A percentile compares a stretch with the other conserved stretches of the same genome.
Conservation (phyloP, 2,329 filamentous ascomycete species). For the Talaromyces albobiverticillius region DNA sequence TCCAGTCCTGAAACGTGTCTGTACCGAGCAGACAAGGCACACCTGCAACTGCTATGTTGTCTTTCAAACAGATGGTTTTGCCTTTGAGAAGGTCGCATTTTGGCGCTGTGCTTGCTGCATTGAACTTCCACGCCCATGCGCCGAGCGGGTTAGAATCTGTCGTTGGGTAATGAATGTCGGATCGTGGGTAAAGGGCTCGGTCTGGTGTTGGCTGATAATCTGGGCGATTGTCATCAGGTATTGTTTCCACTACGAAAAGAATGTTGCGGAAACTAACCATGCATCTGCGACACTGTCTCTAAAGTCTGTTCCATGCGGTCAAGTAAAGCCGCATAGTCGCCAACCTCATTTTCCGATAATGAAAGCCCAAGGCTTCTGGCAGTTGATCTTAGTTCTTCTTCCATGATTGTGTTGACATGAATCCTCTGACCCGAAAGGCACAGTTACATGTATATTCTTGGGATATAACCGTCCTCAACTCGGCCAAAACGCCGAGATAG, state of each 20-base stretch:
- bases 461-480: too few species aligned
- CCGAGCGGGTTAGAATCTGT: neutral
- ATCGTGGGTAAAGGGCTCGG: neutral
- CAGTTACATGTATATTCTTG: too few species aligned
- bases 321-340: neutral
- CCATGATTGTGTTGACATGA: neutral
- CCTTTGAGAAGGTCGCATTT: neutral
- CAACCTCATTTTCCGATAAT: neutral
- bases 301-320: neutral
- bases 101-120: neutral
- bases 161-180: neutral
- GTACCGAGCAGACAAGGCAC: conserved; percentile 18
- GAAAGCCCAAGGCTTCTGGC: neutral
- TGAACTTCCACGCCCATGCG: neutral
- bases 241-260: too few species aligned
- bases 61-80: neutral
- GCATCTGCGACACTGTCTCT: neutral
- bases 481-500: too few species aligned
- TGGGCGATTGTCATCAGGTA: neutral
- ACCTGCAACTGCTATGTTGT: neutral
- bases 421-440: too few species aligned
- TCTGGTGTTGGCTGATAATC: neutral
- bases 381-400: neutral
- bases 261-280: neutral
- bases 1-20: conserved; percentile 23